Base-by-base conservation (phyloP, 169 alveolate species). In the Amoebophrya sp. region DNA sequence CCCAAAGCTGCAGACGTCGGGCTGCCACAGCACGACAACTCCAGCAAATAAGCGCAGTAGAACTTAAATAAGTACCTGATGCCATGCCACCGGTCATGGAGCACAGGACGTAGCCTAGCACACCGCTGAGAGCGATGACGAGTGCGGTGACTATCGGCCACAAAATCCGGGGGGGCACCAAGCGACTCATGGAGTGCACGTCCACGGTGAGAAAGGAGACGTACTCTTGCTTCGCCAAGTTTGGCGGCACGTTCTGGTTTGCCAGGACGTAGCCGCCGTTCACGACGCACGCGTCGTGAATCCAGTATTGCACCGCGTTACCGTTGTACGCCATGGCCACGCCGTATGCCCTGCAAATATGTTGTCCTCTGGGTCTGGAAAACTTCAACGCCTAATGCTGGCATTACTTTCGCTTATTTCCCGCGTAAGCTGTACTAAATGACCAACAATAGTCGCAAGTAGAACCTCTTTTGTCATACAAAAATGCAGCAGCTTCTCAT, bases 261-360 rank as follows among this genome's bases (percentile, higher is more conserved):
- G 83, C 83, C 32, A 66, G 1, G 32, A 66, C 35, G 83, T 66
- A 66, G 29, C 83, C 83, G 32, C 83, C 83, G 83, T 66, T 66
- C 35, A 25, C 83, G 83, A 66, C 35, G 83, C 83, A 66, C 83
- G 83, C 83, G 32, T 66, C 83, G 83, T 66, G 83, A 25, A 66
- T n/a, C 83, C 83, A 66, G 35, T 66, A 66, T 25, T 66, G 83
- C 32, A 66, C 83, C 29, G 83, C 83, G 29, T 18, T 25, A 25
- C 83, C 83, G 83, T 66, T 66, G 83, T 66, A 66, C 39, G 35
- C 39, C 83, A 66, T 66, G 29, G 83, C 83, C 35, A 66, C 32
- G n/a, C n/a, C n/a, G n/a, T n/a, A n/a, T n/a, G n/a, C n/a, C n/a
- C n/a, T n/a, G n/a, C n/a, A n/a, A n/a, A n/a, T n/a, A n/a, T n/a